Conservation (phyloP, 148 eudicot species). For the Selenicereus undatus region DNA sequence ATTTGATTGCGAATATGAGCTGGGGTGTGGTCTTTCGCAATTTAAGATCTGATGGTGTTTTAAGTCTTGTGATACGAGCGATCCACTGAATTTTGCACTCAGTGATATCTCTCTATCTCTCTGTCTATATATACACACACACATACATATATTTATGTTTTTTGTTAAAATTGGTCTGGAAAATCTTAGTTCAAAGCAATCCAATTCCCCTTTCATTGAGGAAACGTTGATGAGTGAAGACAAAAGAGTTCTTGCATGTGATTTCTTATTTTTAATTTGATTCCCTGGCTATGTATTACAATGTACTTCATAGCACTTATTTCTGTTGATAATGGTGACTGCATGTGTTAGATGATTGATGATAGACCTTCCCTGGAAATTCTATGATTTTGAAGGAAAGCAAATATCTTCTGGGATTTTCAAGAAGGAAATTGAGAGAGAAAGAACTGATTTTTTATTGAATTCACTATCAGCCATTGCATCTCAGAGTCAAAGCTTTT, state of each 20-base stretch:
- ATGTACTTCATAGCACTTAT: neutral
- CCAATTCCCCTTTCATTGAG: neutral
- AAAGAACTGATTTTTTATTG: too few relatives aligned
- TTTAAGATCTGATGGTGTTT: slow-evolving; percentile 26
- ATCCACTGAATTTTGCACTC: neutral
- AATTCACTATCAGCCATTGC: too few relatives aligned
- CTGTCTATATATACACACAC: too few relatives aligned
- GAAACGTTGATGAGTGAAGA: neutral
- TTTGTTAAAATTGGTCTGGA: neutral
- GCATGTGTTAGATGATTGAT: neutral
- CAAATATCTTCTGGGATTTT: too few relatives aligned
- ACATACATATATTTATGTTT: too few relatives aligned
- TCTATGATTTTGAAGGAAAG: too few relatives aligned
- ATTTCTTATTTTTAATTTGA: neutral
- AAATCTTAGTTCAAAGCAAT: neutral
- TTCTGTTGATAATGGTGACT: neutral
- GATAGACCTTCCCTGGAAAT: too few relatives aligned
- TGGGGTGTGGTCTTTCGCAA: slow-evolving; percentile 9
- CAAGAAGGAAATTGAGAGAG: too few relatives aligned
- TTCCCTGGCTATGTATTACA: neutral
- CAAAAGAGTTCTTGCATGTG: too few relatives aligned
- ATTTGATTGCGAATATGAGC: neutral
- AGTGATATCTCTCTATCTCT: neutral
- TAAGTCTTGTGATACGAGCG: neutral
- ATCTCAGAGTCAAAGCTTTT: too few relatives aligned